Evolutionary conservation across 495 filamentous ascomycete species (phyloP), one percentile per base, ranked within the genome.

Genomic region (Aspergillus campestris): DNA sequence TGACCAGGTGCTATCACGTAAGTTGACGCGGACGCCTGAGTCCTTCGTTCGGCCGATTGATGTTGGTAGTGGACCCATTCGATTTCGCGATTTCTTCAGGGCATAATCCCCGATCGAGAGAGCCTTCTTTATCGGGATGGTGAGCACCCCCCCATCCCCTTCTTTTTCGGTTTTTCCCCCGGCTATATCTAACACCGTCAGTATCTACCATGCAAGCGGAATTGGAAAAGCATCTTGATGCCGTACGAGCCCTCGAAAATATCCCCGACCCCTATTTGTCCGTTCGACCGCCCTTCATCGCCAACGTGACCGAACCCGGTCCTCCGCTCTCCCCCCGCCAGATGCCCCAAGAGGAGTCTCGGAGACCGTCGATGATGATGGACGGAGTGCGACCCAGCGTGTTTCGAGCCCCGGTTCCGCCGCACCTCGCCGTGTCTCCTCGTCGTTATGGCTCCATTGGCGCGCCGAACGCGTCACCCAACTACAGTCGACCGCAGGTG

Each of bases 261-360:
- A 77, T 83, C 27, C 81, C 85, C 51, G 89, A 95, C 42, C 66
- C 77, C 27, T 70, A 87, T 15, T 79, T 92, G 55, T 78, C 84
- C 32, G 83, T 79, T 29, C 82, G 83, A 44, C 87, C 84, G 45
- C 77, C 84, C 11, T 90, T 83, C 62, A 86, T 91, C 58, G 78
- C 79, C 38, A 84, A 80, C 52, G 68, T 89, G 31, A 61, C 79
- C 18, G 87, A 90, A 41, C 53, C 71, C 40, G 83, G 83, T 35
- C 81, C 86, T 5, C 89, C 92, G 31, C 69, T 95, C 11, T 96
- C 92, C n/a, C 92, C 92, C 27, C 86, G 89, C 31, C 92, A 96
- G 67, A 62, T 89, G 35, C 81, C 90, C 18, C 82, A 89, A 60
- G 88, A 96, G 45, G 89, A 95, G 54, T 74, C 79, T 39, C 85